Base-by-base conservation (phyloP, 257 asterid species). In the Oldenlandia corymbosa region DNA sequence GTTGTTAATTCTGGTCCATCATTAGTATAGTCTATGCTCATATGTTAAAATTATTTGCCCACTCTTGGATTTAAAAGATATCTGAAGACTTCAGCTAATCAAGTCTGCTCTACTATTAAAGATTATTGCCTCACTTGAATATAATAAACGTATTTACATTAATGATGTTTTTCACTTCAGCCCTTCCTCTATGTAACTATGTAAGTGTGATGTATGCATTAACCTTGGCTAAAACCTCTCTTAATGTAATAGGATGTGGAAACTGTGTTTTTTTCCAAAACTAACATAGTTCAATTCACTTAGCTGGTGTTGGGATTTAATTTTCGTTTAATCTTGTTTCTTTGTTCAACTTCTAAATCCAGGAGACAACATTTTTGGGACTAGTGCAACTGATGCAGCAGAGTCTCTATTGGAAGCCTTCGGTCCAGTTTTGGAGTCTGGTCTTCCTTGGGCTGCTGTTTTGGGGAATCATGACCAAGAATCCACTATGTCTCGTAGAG, bases 391-490 rank as follows among this genome's bases (percentile, higher is more conserved):
- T 32, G 99, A 92, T 82, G 99, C 95, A 53, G 99, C 96, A 41
- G 96, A 92, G 80, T 92, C 99, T 65, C 73, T 92, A 41, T 75
- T 85, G 37, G 76, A 78, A 79, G 96, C 77, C 62, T 84, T 92
- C 78, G 79, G 62, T 45, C 96, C 95, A 0, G 91, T 86, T 50
- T 48, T 92, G 51, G 80, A 83, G 64, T 79, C 85, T 1, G 80
- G 88, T 58, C 71, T 84, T 67, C 99, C 97, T 26, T 92, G 99
- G 99, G 95, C 93, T 64, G 97, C 97, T 5, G 81, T 92, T 71
- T 71, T 92, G 69, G 99, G 99, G 54, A 92, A 92, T 71, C 99
- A 92, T 60, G 99, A 89, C 67, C 99, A 92, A 67, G 99, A 92
- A 78, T 92, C 99, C 46, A 87, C 97, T 0, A 82, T 92, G 97